Conservation (phyloP, 2,329 filamentous ascomycete species). For the Paraphoma chrysanthemicola region DNA sequence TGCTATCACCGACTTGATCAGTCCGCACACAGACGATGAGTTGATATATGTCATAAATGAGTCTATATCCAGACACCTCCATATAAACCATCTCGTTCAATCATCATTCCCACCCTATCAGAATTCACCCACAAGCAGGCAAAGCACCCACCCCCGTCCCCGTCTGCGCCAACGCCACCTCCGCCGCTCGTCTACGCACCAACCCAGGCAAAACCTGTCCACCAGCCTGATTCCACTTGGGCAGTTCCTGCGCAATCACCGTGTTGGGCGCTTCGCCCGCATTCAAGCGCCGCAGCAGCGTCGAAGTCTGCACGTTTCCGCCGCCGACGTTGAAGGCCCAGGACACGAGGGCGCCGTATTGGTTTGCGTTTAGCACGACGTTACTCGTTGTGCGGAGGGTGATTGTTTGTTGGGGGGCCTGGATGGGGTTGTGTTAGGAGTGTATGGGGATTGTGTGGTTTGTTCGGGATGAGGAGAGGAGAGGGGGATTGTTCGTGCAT, state of each 20-base stretch:
- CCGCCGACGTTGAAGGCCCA: constrained; percentile 62
- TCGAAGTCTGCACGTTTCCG: constrained; percentile 50
- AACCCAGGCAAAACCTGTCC: constrained; percentile 52
- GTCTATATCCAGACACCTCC: no score
- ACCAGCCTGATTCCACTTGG: constrained; percentile 56
- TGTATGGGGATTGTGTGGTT: no score
- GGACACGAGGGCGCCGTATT: constrained; percentile 61
- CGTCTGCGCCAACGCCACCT: constrained; percentile 52
- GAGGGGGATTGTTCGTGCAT: no score
- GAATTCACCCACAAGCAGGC: constrained; percentile 10
- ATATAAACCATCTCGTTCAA: no score
- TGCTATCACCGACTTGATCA: no score
- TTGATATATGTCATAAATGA: no score
- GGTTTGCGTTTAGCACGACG: constrained; percentile 57
- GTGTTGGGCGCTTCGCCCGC: constrained; percentile 51
- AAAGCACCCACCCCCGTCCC: constrained; percentile 19
- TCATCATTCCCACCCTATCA: no score
- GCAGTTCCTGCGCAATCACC: constrained; percentile 55
- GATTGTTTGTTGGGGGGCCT: constrained; percentile 32
- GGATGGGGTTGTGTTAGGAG: no score
- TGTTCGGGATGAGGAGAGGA: no score
- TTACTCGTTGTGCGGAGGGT: constrained; percentile 19
- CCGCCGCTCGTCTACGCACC: constrained; percentile 52
- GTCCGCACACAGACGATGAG: no score
- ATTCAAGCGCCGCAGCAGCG: constrained; percentile 54